phyloP scores from a whole-genome alignment of 2,329 filamentous ascomycete genomes.

The Cryphonectria naterciae region DNA sequence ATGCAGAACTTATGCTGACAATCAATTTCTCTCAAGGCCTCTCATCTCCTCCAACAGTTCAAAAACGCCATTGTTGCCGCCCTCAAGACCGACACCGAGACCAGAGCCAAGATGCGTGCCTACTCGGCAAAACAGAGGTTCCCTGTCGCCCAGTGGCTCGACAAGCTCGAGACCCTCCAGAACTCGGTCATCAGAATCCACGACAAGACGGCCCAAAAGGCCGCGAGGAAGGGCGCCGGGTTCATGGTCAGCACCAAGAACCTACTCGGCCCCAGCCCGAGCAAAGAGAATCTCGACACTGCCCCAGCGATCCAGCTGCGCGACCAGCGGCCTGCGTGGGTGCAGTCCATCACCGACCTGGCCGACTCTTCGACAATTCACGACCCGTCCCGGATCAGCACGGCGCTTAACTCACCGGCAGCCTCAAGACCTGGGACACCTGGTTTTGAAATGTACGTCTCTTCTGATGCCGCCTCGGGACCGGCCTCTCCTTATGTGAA shows the following conservation, averaged over 20 bases:
- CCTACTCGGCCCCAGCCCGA: slow-evolving; percentile 27
- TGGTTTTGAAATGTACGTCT: slow-evolving; percentile 18
- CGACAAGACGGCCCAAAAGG: slow-evolving; percentile 38
- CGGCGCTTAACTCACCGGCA: slow-evolving; percentile 30
- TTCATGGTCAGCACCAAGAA: slow-evolving; percentile 31
- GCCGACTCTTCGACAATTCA: slow-evolving; percentile 12
- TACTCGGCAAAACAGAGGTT: slow-evolving; percentile 67
- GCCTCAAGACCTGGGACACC: slow-evolving; percentile 30
- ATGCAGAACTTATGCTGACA: not conserved
- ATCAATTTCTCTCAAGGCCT: slow-evolving; percentile 29
- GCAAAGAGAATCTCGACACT: slow-evolving; percentile 22
- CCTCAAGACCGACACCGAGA: slow-evolving; percentile 57
- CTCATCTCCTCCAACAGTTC: slow-evolving; percentile 66
- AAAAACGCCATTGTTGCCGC: slow-evolving; percentile 64
- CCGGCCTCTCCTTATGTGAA: not conserved
- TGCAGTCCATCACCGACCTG: slow-evolving; percentile 21
- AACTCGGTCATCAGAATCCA: slow-evolving; percentile 53
- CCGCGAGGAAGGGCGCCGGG: slow-evolving; percentile 25
- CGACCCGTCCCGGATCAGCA: slow-evolving; percentile 26
- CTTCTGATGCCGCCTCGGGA: slow-evolving; percentile 4
- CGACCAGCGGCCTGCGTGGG: slow-evolving; percentile 25
- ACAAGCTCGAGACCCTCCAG: slow-evolving; percentile 65
- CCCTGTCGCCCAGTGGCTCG: slow-evolving; percentile 68
- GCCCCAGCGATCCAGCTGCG: slow-evolving; percentile 20
- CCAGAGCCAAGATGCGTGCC: slow-evolving; percentile 65